Conservation (phyloP, 73 alveolate species). For the Paramecium primaurelia region DNA sequence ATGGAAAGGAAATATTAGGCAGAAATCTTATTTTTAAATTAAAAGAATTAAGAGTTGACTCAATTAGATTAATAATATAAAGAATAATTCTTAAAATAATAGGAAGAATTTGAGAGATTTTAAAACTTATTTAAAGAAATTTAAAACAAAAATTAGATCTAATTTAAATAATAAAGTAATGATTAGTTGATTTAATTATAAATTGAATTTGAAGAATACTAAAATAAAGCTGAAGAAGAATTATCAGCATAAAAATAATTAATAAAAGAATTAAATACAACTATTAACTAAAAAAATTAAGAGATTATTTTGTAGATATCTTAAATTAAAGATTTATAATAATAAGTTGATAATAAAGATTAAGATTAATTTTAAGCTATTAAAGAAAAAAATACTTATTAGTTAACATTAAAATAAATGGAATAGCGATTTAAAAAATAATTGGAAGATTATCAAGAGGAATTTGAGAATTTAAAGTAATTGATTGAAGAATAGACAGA, state of each 20-base stretch:
- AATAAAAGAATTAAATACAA: background rate
- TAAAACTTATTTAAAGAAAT: background rate
- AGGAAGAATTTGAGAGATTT: constrained; percentile 8
- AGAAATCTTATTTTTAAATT: background rate
- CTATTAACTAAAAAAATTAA: background rate
- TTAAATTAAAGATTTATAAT: background rate
- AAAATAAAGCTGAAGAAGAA: background rate
- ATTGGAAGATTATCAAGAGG: constrained; percentile 37
- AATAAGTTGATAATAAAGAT: background rate
- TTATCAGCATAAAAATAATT: background rate
- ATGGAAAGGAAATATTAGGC: background rate
- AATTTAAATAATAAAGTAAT: background rate
- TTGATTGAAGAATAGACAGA: background rate
- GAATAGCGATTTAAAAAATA: constrained; percentile 7
- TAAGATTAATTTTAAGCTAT: background rate
- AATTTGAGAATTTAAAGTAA: background rate
- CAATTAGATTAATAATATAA: background rate
- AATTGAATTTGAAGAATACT: background rate
- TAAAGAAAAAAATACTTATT: background rate
- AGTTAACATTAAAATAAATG: background rate
- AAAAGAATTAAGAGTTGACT: background rate
- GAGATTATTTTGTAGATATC: background rate
- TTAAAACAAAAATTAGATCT: background rate
- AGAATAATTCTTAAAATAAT: background rate
- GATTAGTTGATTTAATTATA: background rate